Percentiles rank a stretch among this genome's conserved stretches.
Conservation (phyloP, 2,329 filamentous ascomycete species). For the Botrytis byssoidea region DNA sequence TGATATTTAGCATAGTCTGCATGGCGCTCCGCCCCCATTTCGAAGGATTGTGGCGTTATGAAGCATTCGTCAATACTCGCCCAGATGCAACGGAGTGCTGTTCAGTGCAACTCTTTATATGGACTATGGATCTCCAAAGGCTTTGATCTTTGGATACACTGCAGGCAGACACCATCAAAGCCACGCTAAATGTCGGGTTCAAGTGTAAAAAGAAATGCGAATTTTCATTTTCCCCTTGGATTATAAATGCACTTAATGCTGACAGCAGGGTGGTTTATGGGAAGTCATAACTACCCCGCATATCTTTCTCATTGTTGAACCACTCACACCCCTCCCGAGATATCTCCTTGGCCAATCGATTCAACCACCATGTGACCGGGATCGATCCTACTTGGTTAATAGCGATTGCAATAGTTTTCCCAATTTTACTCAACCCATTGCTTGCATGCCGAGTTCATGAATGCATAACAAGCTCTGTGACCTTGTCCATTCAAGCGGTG, state of each 20-base stretch:
- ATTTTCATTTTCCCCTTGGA: not conserved
- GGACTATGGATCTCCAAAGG: not conserved
- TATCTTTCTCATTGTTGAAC: not conserved
- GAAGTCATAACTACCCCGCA: slow-evolving; percentile 2
- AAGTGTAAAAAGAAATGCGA: not conserved
- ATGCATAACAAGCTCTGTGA: not conserved
- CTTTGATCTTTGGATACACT: slow-evolving; percentile 3
- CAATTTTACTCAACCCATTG: not conserved
- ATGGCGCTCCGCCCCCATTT: not conserved
- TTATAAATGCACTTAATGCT: not conserved
- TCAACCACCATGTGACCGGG: slow-evolving; percentile 1
- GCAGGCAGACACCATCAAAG: not conserved
- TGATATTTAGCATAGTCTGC: not conserved
- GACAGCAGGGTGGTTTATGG: not conserved
- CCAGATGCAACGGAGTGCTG: not conserved
- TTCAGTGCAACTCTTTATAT: not conserved
- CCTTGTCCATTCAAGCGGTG: not conserved
- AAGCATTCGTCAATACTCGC: slow-evolving; percentile 12
- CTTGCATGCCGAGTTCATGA: not conserved
- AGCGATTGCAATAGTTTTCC: not conserved
- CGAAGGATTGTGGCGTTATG: slow-evolving; percentile 18
- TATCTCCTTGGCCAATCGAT: slow-evolving; percentile 4
- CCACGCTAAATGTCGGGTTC: not conserved
- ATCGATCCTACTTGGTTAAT: not conserved
- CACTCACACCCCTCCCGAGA: not conserved